phyloP scores from a whole-genome alignment of 331 rosid genomes.

The Arachis monticola region DNA sequence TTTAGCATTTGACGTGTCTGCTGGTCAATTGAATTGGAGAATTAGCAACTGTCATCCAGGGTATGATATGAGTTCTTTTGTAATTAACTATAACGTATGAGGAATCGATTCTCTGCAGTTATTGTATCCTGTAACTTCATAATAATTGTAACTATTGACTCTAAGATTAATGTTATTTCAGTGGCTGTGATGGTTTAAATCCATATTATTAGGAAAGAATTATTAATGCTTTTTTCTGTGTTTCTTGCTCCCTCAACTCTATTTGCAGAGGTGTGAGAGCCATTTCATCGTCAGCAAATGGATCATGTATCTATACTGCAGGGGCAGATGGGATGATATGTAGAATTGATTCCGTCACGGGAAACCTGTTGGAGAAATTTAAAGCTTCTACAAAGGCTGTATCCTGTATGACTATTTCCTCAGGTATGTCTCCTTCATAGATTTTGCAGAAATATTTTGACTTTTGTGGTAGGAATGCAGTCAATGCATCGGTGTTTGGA shows the following conservation, averaged over 20 bases:
- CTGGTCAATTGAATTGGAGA: slow-evolving; percentile 85
- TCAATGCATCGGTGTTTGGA: slow-evolving; percentile 21
- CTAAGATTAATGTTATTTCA: not conserved
- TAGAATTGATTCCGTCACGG: slow-evolving; percentile 65
- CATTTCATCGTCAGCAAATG: slow-evolving; percentile 66
- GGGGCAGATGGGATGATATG: slow-evolving; percentile 92
- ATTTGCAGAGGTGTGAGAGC: slow-evolving; percentile 81
- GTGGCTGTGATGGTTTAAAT: slow-evolving; percentile 31
- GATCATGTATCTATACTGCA: slow-evolving; percentile 63
- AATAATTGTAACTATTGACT: not conserved
- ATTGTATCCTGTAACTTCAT: not conserved
- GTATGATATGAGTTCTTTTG: slow-evolving; percentile 42
- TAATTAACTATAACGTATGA: not conserved
- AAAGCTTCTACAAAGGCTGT: slow-evolving; percentile 86
- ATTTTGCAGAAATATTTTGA: slow-evolving; percentile 16
- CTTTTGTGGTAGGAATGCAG: slow-evolving; percentile 23
- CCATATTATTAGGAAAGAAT: slow-evolving; percentile 3
- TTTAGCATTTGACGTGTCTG: slow-evolving; percentile 81
- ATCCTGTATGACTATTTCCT: slow-evolving; percentile 76
- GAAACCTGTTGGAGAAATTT: slow-evolving; percentile 78
- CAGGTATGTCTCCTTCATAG: slow-evolving; percentile 53
- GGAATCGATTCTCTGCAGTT: not conserved
- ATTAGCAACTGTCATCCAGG: slow-evolving; percentile 89
- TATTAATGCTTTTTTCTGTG: slow-evolving; percentile 15
- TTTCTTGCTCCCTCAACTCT: slow-evolving; percentile 34